Conservation (phyloP, 305 asterid species). For the Fraxinus latifolia region DNA sequence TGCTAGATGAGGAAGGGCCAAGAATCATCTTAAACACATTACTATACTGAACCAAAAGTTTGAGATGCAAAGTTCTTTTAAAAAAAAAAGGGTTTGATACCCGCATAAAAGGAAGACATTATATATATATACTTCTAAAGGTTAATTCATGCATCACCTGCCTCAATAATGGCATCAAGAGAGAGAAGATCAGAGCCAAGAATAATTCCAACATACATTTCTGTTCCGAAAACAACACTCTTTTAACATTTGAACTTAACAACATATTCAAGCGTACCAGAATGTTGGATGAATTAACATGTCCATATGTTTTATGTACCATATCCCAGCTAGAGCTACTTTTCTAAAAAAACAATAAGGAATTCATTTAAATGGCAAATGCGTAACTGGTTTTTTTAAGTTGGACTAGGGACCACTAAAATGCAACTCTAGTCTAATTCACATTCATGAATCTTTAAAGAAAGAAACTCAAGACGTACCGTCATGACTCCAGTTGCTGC, state of each 20-base stretch:
- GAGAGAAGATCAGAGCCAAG: not conserved
- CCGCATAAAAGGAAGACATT: not conserved
- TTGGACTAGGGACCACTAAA: not conserved
- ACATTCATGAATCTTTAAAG: not conserved
- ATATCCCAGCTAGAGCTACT: not conserved
- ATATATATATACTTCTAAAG: not conserved
- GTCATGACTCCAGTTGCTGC: slow-evolving; percentile 99
- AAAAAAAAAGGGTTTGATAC: not conserved
- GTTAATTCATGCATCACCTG: slow-evolving; percentile 8
- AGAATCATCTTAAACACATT: slow-evolving; percentile 1
- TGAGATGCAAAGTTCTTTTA: not conserved
- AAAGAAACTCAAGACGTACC: slow-evolving; percentile 38
- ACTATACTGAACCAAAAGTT: not conserved
- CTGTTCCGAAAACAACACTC: not conserved
- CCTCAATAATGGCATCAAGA: not conserved
- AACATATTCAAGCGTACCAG: not conserved
- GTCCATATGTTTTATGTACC: not conserved
- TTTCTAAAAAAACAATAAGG: not conserved
- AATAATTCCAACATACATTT: not conserved
- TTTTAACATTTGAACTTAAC: not conserved
- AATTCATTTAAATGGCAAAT: not conserved
- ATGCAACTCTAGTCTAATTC: not conserved
- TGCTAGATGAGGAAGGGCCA: not conserved
- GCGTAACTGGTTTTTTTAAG: not conserved
- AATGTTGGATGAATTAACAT: not conserved